Conservation (phyloP, 495 filamentous ascomycete species). For the Aspergillus biplanus region DNA sequence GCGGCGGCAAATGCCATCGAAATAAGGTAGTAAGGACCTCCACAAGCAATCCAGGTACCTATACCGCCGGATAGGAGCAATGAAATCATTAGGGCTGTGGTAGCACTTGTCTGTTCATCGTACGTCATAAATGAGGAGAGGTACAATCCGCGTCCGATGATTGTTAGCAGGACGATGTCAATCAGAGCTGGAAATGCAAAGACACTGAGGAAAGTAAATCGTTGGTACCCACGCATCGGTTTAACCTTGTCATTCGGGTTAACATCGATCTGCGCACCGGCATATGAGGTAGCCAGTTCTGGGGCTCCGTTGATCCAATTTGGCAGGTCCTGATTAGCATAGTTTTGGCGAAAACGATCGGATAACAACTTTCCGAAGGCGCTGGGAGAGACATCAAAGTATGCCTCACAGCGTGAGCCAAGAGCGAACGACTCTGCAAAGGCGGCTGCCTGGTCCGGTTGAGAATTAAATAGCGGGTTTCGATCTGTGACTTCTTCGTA, state of each 20-base stretch:
- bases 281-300: conserved; percentile 54
- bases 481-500: conserved; percentile 63
- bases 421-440: conserved; percentile 65
- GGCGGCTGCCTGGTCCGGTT: conserved; percentile 61
- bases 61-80: conserved; percentile 59
- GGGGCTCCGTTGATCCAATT: conserved; percentile 54
- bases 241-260: conserved; percentile 51
- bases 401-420: conserved; percentile 63
- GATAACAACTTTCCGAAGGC: conserved; percentile 60
- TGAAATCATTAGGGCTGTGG: conserved; percentile 59
- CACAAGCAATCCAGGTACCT: conserved; percentile 62
- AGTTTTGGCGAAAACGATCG: conserved; percentile 54
- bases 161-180: conserved; percentile 60
- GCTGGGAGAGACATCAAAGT: conserved; percentile 59
- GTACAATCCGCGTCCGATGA: conserved; percentile 61
- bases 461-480: conserved; percentile 60
- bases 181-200: conserved; percentile 64
- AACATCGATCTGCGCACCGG: conserved; percentile 60
- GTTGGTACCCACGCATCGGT: conserved; percentile 51
- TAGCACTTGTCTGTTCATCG: conserved; percentile 56
- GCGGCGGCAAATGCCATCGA: conserved; percentile 63
- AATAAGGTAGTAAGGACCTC: conserved; percentile 63
- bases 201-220: conserved; percentile 61
- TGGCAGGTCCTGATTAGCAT: conserved; percentile 53
- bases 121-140: conserved; percentile 57